Conservation (phyloP, 2,329 filamentous ascomycete species). For the Colletotrichum tabaci region DNA sequence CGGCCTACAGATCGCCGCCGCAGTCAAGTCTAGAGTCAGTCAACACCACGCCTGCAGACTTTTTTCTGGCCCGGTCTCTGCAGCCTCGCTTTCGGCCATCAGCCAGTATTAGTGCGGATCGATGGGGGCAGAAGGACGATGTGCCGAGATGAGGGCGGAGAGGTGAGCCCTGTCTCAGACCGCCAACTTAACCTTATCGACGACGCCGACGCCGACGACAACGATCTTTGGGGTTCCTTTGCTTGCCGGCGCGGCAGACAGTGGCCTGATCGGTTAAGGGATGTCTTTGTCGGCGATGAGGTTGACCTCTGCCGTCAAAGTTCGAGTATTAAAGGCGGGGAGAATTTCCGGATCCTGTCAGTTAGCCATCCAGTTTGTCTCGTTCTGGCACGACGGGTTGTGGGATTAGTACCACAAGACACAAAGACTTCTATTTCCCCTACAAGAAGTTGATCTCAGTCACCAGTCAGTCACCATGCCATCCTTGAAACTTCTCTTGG, state of each 20-base stretch:
- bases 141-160: not conserved
- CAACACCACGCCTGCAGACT: not conserved
- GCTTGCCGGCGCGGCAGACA: not conserved
- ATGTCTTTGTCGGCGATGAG: too few species aligned
- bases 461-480: not conserved
- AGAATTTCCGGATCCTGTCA: too few species aligned
- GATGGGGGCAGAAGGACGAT: not conserved
- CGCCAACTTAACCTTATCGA: conserved; percentile 26
- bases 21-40: not conserved
- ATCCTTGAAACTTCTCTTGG: not conserved
- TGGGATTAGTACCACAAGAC: not conserved
- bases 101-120: not conserved
- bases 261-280: not conserved
- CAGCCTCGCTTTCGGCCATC: conserved; percentile 12
- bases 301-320: too few species aligned
- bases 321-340: conserved; percentile 16
- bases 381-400: not conserved
- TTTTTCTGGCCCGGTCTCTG: not conserved
- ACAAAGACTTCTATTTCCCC: not conserved
- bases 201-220: too few species aligned
- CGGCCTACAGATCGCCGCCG: too few species aligned
- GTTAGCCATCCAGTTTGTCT: fast-evolving
- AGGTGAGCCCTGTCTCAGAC: conserved; percentile 7
- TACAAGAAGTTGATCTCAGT: not conserved
- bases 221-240: not conserved